Percentiles rank a stretch among this genome's conserved stretches.
phyloP scores from a whole-genome alignment of 331 rosid species.

The Spiraea crenata region DNA sequence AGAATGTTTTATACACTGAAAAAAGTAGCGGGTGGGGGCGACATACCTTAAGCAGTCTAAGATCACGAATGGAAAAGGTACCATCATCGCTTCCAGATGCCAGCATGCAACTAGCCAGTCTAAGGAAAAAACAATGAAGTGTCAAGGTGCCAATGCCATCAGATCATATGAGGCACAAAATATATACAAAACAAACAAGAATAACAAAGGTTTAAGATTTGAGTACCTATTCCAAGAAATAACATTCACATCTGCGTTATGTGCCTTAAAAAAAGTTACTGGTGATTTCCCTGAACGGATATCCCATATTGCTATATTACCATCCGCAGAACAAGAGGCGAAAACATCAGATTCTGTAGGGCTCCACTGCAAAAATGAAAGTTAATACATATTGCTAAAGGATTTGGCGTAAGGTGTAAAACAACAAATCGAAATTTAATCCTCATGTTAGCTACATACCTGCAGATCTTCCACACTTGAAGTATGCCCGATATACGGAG shows the following conservation, averaged over 20 bases:
- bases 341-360: slow-evolving; percentile 75
- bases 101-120: slow-evolving; percentile 89
- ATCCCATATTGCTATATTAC: slow-evolving; percentile 85
- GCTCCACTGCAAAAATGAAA: slow-evolving; percentile 76
- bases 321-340: slow-evolving; percentile 90
- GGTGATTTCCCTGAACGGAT: slow-evolving; percentile 72
- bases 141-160: neutral
- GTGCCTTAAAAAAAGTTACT: slow-evolving; percentile 78
- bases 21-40: neutral
- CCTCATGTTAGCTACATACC: slow-evolving; percentile 36
- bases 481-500: slow-evolving; percentile 71
- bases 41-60: slow-evolving; percentile 74
- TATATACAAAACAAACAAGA: neutral
- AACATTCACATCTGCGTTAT: slow-evolving; percentile 89
- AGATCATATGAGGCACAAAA: neutral
- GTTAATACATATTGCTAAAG: slow-evolving; percentile 13
- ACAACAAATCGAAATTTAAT: slow-evolving; percentile 24
- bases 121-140: slow-evolving; percentile 16
- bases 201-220: neutral
- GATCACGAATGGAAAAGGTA: slow-evolving; percentile 81
- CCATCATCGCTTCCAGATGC: slow-evolving; percentile 93
- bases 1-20: too few species aligned
- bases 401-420: slow-evolving; percentile 20
- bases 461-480: slow-evolving; percentile 94
- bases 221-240: slow-evolving; percentile 92